Evolutionary conservation across 257 asterid species (phyloP).

Genomic region (Gentiana dahurica): DNA sequence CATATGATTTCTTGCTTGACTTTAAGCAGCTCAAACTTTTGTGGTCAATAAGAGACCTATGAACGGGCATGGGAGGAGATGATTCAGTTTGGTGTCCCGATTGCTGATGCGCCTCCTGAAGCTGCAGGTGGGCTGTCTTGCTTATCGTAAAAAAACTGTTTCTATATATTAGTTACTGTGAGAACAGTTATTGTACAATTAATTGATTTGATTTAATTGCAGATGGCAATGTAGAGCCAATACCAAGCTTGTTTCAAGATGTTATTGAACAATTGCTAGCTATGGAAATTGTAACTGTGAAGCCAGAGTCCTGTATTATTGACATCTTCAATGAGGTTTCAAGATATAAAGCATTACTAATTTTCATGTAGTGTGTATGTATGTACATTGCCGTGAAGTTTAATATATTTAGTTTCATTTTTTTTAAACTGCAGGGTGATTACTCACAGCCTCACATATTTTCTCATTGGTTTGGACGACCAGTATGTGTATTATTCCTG

Average conservation of each 20-base stretch:
- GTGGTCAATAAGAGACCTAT: conserved; percentile 57
- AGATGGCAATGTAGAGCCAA: conserved; percentile 66
- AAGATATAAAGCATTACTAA: not conserved
- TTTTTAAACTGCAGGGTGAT: conserved; percentile 44
- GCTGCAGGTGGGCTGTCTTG: conserved; percentile 27
- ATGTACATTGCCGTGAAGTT: conserved; percentile 2
- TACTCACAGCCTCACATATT: conserved; percentile 75
- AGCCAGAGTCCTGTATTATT: conserved; percentile 70
- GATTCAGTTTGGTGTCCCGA: conserved; percentile 69
- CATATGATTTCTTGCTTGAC: conserved; percentile 17
- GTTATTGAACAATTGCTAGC: conserved; percentile 45
- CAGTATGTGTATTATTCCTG: conserved; percentile 58
- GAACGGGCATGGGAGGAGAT: conserved; percentile 92
- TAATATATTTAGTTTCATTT: conserved; percentile 5
- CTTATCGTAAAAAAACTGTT: not conserved
- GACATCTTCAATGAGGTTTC: conserved; percentile 82
- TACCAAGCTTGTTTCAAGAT: conserved; percentile 60
- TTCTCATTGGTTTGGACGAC: conserved; percentile 79
- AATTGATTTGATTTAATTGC: conserved; percentile 19
- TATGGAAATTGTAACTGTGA: conserved; percentile 38
- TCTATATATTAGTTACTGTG: conserved; percentile 6
- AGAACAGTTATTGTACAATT: conserved; percentile 10
- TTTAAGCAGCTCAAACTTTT: conserved; percentile 63
- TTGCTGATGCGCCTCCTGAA: conserved; percentile 52
- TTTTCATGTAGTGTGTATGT: no score